These are phyloP conservation scores for Daldinia sp. DNA, from an alignment of 2,329 filamentous ascomycete species.

Conservation along the genomic window DNA sequence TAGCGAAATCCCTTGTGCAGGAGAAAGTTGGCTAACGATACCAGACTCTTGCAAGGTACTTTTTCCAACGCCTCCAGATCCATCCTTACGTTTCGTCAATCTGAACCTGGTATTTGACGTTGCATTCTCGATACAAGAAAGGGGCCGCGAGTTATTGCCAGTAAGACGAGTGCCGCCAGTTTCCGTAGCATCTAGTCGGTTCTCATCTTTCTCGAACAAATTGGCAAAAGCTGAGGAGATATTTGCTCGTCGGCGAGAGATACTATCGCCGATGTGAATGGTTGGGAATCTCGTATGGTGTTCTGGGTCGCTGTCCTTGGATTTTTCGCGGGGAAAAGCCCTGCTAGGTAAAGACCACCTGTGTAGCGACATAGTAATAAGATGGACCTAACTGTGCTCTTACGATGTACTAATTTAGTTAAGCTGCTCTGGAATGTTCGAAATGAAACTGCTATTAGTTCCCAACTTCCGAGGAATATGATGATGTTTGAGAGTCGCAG, in stretches of 20 bases:
- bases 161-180: neutral
- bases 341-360: conserved; percentile 41
- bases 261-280: conserved; percentile 28
- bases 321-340: conserved; percentile 35
- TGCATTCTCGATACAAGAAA: conserved; percentile 29
- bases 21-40: neutral
- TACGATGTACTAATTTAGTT: conserved; percentile 30
- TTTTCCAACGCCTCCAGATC: conserved; percentile 1
- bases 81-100: conserved; percentile 2
- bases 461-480: conserved; percentile 18
- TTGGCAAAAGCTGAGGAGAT: conserved; percentile 35
- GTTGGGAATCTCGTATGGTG: conserved; percentile 29
- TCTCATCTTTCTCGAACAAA: conserved; percentile 40
- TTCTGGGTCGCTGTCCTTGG: conserved; percentile 17
- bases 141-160: conserved; percentile 11
- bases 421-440: conserved; percentile 20
- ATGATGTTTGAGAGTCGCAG: neutral
- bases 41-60: neutral
- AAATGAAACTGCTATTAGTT: conserved; percentile 19
- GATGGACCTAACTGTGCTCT: conserved; percentile 23
- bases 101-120: conserved; percentile 10
- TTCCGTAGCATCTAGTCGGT: conserved; percentile 8
- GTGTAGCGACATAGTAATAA: conserved; percentile 39
- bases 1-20: conserved; percentile 1
- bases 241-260: conserved; percentile 26